phyloP scores from a whole-genome alignment of 2,329 filamentous ascomycete species.

The Pochonia chlamydosporia region DNA sequence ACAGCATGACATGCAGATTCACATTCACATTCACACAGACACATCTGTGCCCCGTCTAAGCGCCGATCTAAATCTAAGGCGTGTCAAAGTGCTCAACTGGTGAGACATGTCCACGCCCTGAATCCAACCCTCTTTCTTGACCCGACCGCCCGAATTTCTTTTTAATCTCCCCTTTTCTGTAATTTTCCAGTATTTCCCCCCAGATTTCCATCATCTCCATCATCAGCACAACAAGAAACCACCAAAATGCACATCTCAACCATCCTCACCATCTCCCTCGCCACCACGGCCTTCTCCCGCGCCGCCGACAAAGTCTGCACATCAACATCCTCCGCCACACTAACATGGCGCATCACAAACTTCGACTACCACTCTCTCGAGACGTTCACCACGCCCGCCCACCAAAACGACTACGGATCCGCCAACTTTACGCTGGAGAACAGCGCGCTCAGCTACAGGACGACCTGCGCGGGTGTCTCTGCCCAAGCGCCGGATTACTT shows the following conservation, averaged over 20 bases:
- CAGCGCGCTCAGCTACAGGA: background rate
- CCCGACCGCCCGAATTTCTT: no score
- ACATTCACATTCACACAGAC: no score
- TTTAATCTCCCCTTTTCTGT: no score
- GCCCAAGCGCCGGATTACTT: background rate
- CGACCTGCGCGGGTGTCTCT: background rate
- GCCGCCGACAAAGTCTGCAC: constrained; percentile 4
- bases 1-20: no score
- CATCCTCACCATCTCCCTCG: background rate
- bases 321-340: background rate
- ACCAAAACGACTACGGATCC: background rate
- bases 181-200: no score
- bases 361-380: background rate
- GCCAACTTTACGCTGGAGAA: constrained; percentile 4
- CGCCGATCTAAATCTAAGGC: background rate
- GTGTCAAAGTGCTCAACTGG: background rate
- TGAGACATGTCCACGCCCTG: background rate
- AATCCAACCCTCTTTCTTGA: no score
- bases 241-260: background rate
- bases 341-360: background rate
- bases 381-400: background rate
- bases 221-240: no score
- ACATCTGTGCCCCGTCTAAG: background rate
- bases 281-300: background rate
- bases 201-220: no score